Base-by-base conservation (phyloP, 108 stramenopile genomes). In the Chaetoceros muelleri region DNA sequence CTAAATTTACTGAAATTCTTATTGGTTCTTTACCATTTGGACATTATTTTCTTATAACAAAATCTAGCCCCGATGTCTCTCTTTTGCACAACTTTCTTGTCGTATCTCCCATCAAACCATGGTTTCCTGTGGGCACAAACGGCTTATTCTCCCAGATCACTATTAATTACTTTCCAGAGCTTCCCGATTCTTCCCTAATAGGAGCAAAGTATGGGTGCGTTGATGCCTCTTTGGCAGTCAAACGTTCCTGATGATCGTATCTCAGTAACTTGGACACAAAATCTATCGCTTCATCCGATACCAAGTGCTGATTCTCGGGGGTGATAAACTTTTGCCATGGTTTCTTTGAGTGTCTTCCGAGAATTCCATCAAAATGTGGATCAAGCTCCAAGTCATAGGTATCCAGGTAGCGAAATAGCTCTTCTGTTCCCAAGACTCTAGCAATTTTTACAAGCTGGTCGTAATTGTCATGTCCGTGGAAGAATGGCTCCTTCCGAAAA, bases 371-470 rank as follows among this genome's bases (percentile, higher is more conserved):
- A 77, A 95, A 97, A 55, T 94, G 93, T 7, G 94, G 92, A 74
- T 97, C 96, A 28, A 97, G 71, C 70, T 97, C 96, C 60, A 97
- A 65, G 48, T 97, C 96, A 73, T 99, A 99, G 1, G 90, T 92
- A 59, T 95, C 93, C 30, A 99, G 73, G 60, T 96, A 99, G 30
- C 84, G 84, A 64, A 93, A 90, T 18, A 99, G 78, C 61, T 96
- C 96, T 45, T 97, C 96, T 1, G 98, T 99, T 25, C 98, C 98
- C 55, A 99, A 72, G 22, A 99, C 98, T 70, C 96, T 96, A 68
- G 95, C 95, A 75, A 97, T 95, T 64, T 95, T 94, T 24, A 99
- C 96, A 21, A 99, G 80, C 82, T 99, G 98, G 72, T 99, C 98
- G 67, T 99, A 97, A 68, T 99, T 99, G 67, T 99, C 95, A 60